These are phyloP conservation scores for Solanum paucissectum DNA, from an alignment of 257 asterid genomes.

Conservation along the genomic window DNA sequence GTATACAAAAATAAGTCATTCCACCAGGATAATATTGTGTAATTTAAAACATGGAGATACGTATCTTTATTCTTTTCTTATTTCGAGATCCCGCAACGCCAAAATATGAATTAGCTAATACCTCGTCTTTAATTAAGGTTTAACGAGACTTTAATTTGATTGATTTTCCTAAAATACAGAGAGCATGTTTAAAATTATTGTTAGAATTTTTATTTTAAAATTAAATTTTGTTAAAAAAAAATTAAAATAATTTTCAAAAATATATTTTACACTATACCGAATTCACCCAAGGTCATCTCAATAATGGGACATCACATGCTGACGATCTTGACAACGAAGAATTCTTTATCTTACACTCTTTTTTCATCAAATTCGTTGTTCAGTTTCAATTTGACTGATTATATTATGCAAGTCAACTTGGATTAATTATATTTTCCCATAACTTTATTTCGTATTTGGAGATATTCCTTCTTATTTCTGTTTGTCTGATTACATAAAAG, in stretches of 20 bases:
- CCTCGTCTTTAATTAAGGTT: no score
- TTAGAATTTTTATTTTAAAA: neutral
- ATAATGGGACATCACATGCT: neutral
- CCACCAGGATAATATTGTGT: neutral
- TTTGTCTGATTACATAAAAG: neutral
- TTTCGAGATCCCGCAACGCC: no score
- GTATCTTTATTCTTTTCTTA: neutral
- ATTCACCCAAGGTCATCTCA: neutral
- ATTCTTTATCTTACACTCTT: neutral
- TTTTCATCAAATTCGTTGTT: neutral
- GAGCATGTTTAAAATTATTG: neutral
- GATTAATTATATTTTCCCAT: neutral
- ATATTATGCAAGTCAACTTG: neutral
- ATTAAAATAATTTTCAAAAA: no score
- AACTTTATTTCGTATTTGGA: no score
- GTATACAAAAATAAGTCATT: no score
- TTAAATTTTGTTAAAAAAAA: no score
- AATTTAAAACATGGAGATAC: neutral
- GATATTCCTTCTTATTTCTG: no score
- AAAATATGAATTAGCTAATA: no score
- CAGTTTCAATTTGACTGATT: neutral
- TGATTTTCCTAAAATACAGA: neutral
- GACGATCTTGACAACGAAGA: neutral
- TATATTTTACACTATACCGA: no score
- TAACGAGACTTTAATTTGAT: neutral